Percentiles rank a stretch among this genome's conserved stretches.
phyloP scores from a whole-genome alignment of 1,284 basidiomycete genomes.

The Coniophora puteana region DNA sequence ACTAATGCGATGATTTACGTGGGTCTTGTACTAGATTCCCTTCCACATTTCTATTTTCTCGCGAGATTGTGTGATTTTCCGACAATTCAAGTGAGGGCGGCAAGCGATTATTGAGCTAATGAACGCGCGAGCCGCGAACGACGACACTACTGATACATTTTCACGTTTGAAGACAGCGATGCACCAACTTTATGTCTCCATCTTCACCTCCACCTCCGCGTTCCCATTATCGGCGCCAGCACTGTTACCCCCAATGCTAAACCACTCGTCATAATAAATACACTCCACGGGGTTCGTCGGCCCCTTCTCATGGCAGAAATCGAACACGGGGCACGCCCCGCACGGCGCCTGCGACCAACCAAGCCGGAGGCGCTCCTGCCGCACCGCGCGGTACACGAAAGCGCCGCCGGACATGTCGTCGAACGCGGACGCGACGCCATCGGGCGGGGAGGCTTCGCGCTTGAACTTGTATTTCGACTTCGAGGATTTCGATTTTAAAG shows the following conservation, averaged over 20 bases:
- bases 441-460: slow-evolving; percentile 18
- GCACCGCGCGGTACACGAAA: slow-evolving; percentile 45
- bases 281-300: slow-evolving; percentile 53
- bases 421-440: slow-evolving; percentile 7
- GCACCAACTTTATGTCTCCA: slow-evolving; percentile 10
- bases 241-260: slow-evolving; percentile 23
- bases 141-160: too few relatives aligned
- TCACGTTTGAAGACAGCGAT: too few relatives aligned
- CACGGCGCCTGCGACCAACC: slow-evolving; percentile 52
- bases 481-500: slow-evolving; percentile 9
- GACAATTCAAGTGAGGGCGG: too few relatives aligned
- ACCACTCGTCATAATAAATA: slow-evolving; percentile 47
- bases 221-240: slow-evolving; percentile 11
- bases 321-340: slow-evolving; percentile 48
- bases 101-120: too few relatives aligned
- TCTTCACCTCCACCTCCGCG: slow-evolving; percentile 17
- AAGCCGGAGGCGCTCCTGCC: slow-evolving; percentile 35
- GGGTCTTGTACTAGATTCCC: too few relatives aligned
- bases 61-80: too few relatives aligned
- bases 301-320: slow-evolving; percentile 46
- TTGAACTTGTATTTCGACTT: slow-evolving; percentile 9
- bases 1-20: too few relatives aligned
- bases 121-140: too few relatives aligned
- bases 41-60: too few relatives aligned
- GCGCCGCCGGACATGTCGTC: slow-evolving; percentile 12